Evolutionary conservation across 176 grass and related monocot genomes (phyloP), one percentile per base, ranked within the genome.

Genomic region (Zea luxurians): DNA sequence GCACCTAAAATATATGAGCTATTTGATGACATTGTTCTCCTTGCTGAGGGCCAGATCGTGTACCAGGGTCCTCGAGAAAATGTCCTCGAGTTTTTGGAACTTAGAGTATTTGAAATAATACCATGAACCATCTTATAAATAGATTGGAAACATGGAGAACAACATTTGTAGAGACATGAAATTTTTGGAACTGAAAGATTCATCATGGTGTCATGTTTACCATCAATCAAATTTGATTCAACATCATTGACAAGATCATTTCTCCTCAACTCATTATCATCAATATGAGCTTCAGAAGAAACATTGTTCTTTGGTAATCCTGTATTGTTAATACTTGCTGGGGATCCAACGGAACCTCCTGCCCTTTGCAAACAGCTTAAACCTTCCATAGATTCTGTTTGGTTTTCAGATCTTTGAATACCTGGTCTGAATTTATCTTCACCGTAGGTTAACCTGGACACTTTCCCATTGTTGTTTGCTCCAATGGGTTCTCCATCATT

Each of bases 121-220:
- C 63, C 46, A 60, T 65, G 85, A 88, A 90, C 86, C 74, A 77
- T 63, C 52, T 82, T 80, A 85, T 83, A 90, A 78, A 94, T 62
- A 79, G 66, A 74, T 81, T n/a, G 61, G 43, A 89, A 80, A 75
- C 95, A 98, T 48, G 79, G 13, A 60, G 47, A 13, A 68, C 95
- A 98, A 76, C 95, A 98, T 48, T 73, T 77, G 67, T 98, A 98
- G 37, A 88, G 78, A 82, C 91, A 98, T 6, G 78, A 83, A 83
- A 54, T 52, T 83, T 78, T 89, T 46, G 69, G 59, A 77, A 68
- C 65, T 37, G 73, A 75, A 66, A 78, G 20, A 71, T 73, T 70
- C 7, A 83, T 71, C 43, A 58, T 78, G 35, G 53, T 67, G 47
- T 47, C 37, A 58, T 85, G 78, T 36, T 79, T 37, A 76, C 47